These are phyloP conservation scores for Glebionis coronaria DNA, from an alignment of 129 eudicot species.

Conservation along the genomic window DNA sequence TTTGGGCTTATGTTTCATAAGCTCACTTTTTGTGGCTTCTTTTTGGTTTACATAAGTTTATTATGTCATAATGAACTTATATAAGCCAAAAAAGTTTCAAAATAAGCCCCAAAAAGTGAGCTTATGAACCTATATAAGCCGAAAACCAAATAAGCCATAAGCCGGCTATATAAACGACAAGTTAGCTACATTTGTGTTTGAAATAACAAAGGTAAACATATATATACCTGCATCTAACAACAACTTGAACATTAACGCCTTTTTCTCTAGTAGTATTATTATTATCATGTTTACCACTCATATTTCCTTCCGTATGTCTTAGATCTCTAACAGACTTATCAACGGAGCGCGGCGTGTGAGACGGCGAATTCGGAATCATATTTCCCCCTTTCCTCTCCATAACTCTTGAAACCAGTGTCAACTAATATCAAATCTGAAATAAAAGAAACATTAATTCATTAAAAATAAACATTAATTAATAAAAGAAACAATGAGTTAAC, in stretches of 20 bases:
- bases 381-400: slow-evolving; percentile 82
- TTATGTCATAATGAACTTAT: too few species aligned
- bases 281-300: slow-evolving; percentile 46
- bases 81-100: too few species aligned
- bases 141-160: too few species aligned
- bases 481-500: too few species aligned
- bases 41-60: too few species aligned
- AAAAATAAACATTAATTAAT: neutral
- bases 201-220: too few species aligned
- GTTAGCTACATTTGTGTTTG: neutral
- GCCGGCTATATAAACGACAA: too few species aligned
- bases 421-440: slow-evolving; percentile 7
- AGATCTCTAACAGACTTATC: slow-evolving; percentile 77
- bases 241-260: slow-evolving; percentile 88
- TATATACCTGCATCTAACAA: slow-evolving; percentile 86
- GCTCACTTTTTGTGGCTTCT: too few species aligned
- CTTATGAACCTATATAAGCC: too few species aligned
- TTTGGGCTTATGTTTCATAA: too few species aligned
- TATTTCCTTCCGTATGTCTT: slow-evolving; percentile 61
- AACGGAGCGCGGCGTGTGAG: slow-evolving; percentile 70
- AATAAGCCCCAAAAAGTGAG: too few species aligned
- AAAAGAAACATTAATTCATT: neutral
- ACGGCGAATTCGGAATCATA: slow-evolving; percentile 54
- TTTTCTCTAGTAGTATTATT: slow-evolving; percentile 43
- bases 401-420: slow-evolving; percentile 27